Percentiles rank a stretch among this genome's conserved stretches.
Conservation (phyloP, 139 green algal species). For the Chlorella sp. region DNA sequence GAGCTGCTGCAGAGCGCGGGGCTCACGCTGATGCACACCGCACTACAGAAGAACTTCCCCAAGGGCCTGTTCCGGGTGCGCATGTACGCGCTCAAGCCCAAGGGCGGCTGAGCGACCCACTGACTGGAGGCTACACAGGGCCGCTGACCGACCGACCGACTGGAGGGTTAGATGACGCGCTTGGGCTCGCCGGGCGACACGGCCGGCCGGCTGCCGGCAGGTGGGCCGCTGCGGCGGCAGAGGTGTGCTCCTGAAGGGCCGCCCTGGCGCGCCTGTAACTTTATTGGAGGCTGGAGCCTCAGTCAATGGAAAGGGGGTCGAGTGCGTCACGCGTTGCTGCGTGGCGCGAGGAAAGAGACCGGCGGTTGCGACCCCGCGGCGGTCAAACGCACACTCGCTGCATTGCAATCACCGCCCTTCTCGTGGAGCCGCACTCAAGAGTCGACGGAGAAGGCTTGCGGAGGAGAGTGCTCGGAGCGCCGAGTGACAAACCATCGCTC, state of each 20-base stretch:
- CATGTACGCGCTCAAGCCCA: constrained; percentile 30
- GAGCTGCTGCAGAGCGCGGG: constrained; percentile 35
- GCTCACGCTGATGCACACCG: constrained; percentile 28
- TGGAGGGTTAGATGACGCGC: background rate
- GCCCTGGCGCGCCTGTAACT: background rate
- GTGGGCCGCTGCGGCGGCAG: background rate
- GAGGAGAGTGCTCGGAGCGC: too few relatives aligned
- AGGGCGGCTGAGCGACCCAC: background rate
- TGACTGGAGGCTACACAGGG: background rate
- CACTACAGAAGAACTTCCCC: constrained; percentile 38
- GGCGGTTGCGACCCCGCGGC: too few relatives aligned
- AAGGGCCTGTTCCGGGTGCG: constrained; percentile 37
- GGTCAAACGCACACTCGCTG: too few relatives aligned
- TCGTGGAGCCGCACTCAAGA: too few relatives aligned
- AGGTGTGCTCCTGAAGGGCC: background rate
- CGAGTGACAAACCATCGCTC: too few relatives aligned
- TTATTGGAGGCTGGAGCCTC: too few relatives aligned
- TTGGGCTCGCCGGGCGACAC: background rate
- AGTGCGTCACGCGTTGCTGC: too few relatives aligned
- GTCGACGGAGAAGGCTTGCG: too few relatives aligned
- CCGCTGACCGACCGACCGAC: too few relatives aligned
- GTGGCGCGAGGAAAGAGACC: too few relatives aligned
- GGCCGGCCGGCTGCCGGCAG: background rate
- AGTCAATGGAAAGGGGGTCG: too few relatives aligned
- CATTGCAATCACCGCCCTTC: too few relatives aligned